Percentiles rank a stretch among this genome's conserved stretches.
Conservation (phyloP, 2,329 filamentous ascomycete genomes). For the Coniochaeta sp. region DNA sequence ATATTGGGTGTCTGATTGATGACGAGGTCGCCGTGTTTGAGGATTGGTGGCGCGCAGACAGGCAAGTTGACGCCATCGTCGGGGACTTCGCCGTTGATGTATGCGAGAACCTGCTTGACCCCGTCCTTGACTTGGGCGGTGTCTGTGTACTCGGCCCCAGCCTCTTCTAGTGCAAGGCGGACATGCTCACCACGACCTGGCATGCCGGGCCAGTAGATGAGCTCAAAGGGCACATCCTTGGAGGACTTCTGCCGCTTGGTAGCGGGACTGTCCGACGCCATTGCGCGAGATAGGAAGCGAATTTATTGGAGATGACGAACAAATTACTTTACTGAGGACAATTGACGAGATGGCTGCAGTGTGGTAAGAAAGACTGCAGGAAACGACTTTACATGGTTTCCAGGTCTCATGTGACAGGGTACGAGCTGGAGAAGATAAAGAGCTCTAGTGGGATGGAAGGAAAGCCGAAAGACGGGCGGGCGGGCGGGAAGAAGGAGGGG, state of each 20-base stretch:
- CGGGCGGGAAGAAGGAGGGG: not conserved
- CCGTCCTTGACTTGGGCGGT: slow-evolving; percentile 40
- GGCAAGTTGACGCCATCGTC: slow-evolving; percentile 56
- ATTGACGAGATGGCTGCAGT: not conserved
- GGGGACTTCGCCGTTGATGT: slow-evolving; percentile 34
- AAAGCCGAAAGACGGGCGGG: not conserved
- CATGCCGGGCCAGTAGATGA: slow-evolving; percentile 64
- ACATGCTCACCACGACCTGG: slow-evolving; percentile 71
- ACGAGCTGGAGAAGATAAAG: not conserved
- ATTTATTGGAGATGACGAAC: too few species aligned
- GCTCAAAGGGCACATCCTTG: slow-evolving; percentile 47
- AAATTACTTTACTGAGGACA: not conserved
- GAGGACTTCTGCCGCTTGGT: slow-evolving; percentile 30
- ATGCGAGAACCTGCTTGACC: slow-evolving; percentile 37
- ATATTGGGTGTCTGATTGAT: slow-evolving; percentile 69
- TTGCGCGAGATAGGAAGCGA: not conserved
- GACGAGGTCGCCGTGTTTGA: slow-evolving; percentile 53
- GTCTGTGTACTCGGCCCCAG: slow-evolving; percentile 58
- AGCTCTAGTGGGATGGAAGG: not conserved
- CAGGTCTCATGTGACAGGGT: not conserved
- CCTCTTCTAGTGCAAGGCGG: slow-evolving; percentile 65
- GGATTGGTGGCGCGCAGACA: slow-evolving; percentile 56
- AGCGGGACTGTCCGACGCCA: not conserved
- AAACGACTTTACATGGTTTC: too few species aligned
- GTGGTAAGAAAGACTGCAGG: not conserved